phyloP scores from a whole-genome alignment of 1,284 basidiomycete genomes.

The Exsudoporus floridanus region DNA sequence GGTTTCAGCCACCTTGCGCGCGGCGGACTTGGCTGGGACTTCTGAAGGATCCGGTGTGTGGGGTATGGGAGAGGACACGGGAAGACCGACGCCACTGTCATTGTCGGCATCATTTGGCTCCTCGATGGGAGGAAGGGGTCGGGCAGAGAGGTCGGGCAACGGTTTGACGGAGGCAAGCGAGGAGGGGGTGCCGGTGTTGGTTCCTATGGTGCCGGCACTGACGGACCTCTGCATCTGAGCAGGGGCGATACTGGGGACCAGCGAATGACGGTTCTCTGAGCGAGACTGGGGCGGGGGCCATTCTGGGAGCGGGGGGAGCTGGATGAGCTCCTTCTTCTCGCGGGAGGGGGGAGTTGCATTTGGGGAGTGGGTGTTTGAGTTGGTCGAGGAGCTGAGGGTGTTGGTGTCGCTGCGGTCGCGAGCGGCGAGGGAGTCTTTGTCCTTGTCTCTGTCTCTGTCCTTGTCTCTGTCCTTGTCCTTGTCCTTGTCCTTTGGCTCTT shows the following conservation, averaged over 20 bases:
- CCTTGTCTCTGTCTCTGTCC: slow-evolving; percentile 35
- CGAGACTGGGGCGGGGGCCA: slow-evolving; percentile 56
- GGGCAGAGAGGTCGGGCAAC: slow-evolving; percentile 59
- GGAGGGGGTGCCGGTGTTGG: slow-evolving; percentile 45
- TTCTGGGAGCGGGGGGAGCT: slow-evolving; percentile 52
- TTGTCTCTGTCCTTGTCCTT: slow-evolving; percentile 41
- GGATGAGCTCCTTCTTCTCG: slow-evolving; percentile 63
- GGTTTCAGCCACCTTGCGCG: slow-evolving; percentile 52
- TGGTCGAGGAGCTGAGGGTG: slow-evolving; percentile 31
- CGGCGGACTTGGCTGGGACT: slow-evolving; percentile 46
- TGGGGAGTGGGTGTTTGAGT: slow-evolving; percentile 26
- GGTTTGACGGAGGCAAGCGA: slow-evolving; percentile 62
- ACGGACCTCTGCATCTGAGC: slow-evolving; percentile 31
- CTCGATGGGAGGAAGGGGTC: slow-evolving; percentile 53
- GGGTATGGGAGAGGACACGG: slow-evolving; percentile 25
- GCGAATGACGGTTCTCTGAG: slow-evolving; percentile 19
- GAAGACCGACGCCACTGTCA: slow-evolving; percentile 36
- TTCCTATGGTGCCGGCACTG: slow-evolving; percentile 36
- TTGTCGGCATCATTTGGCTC: slow-evolving; percentile 39
- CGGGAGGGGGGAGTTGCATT: slow-evolving; percentile 27
- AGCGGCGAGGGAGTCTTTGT: slow-evolving; percentile 32
- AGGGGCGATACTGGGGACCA: slow-evolving; percentile 15
- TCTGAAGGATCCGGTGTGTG: slow-evolving; percentile 40
- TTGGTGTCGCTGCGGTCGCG: slow-evolving; percentile 37
- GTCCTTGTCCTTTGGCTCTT: slow-evolving; percentile 58